Conservation (phyloP, 2,329 filamentous ascomycete species). For the Cladosporium sp. region DNA sequence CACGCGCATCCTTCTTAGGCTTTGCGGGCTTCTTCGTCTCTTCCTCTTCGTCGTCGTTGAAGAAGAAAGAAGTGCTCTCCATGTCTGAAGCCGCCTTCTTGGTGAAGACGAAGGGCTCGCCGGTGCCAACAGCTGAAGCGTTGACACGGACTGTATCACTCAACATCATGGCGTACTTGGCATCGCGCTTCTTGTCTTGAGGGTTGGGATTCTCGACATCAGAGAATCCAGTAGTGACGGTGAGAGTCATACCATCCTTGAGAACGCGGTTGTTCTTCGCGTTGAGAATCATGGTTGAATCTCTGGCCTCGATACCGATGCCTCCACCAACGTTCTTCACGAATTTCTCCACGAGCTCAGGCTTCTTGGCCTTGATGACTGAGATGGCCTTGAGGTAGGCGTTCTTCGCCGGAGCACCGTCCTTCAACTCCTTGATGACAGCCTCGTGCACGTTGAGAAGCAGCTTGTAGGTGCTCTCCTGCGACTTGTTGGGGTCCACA, state of each 20-base stretch:
- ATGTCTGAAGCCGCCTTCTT: constrained; percentile 88
- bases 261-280: constrained; percentile 79
- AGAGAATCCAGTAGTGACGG: constrained; percentile 83
- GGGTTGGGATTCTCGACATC: constrained; percentile 85
- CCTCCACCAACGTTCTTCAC: constrained; percentile 88
- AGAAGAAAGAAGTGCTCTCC: constrained; percentile 96
- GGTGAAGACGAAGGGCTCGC: constrained; percentile 86
- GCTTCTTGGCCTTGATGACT: constrained; percentile 84
- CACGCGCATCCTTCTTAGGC: constrained; percentile 78
- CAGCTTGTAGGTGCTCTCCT: constrained; percentile 92
- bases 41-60: constrained; percentile 96
- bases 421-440: constrained; percentile 87
- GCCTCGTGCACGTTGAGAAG: constrained; percentile 80
- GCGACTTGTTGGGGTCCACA: constrained; percentile 93
- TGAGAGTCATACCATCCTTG: constrained; percentile 96
- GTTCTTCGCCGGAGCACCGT: constrained; percentile 83
- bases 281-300: constrained; percentile 79
- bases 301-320: constrained; percentile 88
- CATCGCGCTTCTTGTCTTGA: constrained; percentile 80
- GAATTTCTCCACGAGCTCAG: constrained; percentile 93
- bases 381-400: constrained; percentile 84
- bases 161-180: constrained; percentile 83
- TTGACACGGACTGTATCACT: constrained; percentile 93
- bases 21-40: constrained; percentile 82
- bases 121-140: constrained; percentile 58